Percentiles rank a stretch among this genome's conserved stretches.
phyloP scores from a whole-genome alignment of 257 asterid species.

The Leptodermis oblonga region DNA sequence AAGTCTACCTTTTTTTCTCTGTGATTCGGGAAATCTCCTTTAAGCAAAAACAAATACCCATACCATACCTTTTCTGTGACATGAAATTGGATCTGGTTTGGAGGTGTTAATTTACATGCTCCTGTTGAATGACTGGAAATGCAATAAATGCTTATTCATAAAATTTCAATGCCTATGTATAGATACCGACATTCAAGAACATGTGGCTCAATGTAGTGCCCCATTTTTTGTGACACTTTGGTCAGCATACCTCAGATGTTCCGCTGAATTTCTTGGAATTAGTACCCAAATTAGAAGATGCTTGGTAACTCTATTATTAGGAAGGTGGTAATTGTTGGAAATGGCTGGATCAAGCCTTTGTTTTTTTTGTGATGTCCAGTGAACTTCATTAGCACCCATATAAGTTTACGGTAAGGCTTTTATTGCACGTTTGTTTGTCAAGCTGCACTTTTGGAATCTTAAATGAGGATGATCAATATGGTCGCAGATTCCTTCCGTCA shows the following conservation, averaged over 20 bases:
- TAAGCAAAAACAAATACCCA: no score
- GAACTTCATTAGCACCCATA: no score
- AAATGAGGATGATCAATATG: background rate
- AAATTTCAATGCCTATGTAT: no score
- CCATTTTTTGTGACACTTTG: background rate
- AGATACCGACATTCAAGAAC: no score
- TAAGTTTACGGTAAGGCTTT: background rate
- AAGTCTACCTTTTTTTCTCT: background rate
- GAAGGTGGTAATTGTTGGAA: background rate
- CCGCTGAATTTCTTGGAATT: background rate
- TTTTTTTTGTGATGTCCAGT: background rate
- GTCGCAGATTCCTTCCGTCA: no score
- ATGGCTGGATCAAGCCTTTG: background rate
- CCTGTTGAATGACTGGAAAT: background rate
- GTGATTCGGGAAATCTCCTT: background rate
- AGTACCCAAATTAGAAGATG: background rate
- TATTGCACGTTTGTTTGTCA: background rate
- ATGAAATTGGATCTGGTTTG: background rate
- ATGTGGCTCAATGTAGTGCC: background rate
- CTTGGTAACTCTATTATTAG: background rate
- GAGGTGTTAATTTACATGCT: background rate
- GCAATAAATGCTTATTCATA: background rate
- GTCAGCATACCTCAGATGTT: background rate
- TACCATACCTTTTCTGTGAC: background rate
- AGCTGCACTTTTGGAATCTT: background rate